These are phyloP conservation scores for Taxawa tesnikishii DNA, from an alignment of 2,329 filamentous ascomycete species.

Conservation along the genomic window DNA sequence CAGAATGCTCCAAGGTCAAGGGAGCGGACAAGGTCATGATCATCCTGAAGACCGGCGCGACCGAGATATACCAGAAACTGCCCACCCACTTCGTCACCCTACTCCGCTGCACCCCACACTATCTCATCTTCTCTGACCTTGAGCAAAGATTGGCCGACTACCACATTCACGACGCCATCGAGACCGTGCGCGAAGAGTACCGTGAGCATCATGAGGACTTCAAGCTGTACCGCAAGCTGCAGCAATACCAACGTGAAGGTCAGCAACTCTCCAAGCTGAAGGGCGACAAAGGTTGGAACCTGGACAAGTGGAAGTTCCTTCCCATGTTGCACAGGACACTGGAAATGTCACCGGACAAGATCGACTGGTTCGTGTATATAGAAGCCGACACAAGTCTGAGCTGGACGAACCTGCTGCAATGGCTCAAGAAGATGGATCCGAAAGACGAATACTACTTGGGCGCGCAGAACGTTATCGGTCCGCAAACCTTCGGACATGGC, in stretches of 20 bases:
- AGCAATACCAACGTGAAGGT: constrained; percentile 14
- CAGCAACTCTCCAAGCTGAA: constrained; percentile 18
- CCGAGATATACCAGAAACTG: constrained; percentile 44
- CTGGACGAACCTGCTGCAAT: constrained; percentile 35
- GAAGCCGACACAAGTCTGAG: constrained; percentile 42
- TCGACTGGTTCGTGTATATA: constrained; percentile 44
- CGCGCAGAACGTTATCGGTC: constrained; percentile 21
- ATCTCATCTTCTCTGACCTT: constrained; percentile 40
- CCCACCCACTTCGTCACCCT: constrained; percentile 44
- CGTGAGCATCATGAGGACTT: constrained; percentile 20
- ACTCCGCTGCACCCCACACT: constrained; percentile 33
- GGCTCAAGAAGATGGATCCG: constrained; percentile 37
- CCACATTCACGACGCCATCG: constrained; percentile 18
- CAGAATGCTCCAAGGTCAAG: constrained; percentile 11
- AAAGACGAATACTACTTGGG: constrained; percentile 35
- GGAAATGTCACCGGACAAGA: constrained; percentile 27
- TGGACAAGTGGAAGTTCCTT: constrained; percentile 47
- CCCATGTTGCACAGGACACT: constrained; percentile 42
- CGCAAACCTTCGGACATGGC: constrained; percentile 33
- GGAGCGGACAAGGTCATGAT: constrained; percentile 40
- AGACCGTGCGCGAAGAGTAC: constrained; percentile 13
- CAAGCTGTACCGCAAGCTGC: constrained; percentile 18
- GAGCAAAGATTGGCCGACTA: constrained; percentile 33
- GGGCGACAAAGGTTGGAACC: constrained; percentile 33
- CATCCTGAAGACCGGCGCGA: constrained; percentile 47